Evolutionary conservation across 331 rosid genomes (phyloP).

Genomic region (Quercus lobata): DNA sequence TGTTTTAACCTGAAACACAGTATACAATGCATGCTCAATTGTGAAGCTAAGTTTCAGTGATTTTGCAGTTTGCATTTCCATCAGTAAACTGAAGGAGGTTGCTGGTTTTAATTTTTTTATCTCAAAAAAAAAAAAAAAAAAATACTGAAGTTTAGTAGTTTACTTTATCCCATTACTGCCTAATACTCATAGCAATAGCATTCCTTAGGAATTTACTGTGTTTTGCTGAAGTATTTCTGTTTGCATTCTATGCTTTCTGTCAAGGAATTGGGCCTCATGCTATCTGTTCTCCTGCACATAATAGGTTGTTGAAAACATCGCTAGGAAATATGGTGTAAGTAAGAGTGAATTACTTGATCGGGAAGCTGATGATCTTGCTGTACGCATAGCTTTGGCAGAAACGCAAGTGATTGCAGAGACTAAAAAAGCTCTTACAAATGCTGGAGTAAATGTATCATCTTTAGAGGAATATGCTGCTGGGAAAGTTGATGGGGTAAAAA

Average conservation of each 20-base stretch:
- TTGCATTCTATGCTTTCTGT: background rate
- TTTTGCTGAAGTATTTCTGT: conserved; percentile 19
- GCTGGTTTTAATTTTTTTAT: background rate
- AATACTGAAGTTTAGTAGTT: background rate
- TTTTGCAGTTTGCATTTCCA: conserved; percentile 6
- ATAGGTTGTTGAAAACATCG: conserved; percentile 81
- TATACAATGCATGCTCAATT: conserved; percentile 5
- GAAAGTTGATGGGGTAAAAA: conserved; percentile 63
- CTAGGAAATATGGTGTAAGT: conserved; percentile 76
- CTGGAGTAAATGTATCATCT: conserved; percentile 79
- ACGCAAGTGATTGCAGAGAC: conserved; percentile 87
- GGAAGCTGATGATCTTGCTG: conserved; percentile 86
- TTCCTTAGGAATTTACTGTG: background rate
- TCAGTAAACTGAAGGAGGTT: background rate
- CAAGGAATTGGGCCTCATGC: background rate
- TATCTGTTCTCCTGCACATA: conserved; percentile 1
- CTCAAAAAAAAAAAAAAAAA: background rate
- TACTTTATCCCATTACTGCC: background rate
- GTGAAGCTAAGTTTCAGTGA: conserved; percentile 1
- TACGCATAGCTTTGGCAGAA: conserved; percentile 83
- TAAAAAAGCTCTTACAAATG: conserved; percentile 67
- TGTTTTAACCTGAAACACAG: conserved; percentile 20
- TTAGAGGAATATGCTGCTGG: conserved; percentile 65
- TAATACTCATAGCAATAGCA: conserved; percentile 1
- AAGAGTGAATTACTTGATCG: conserved; percentile 78